phyloP scores from a whole-genome alignment of 2,329 filamentous ascomycete genomes.

The Colletotrichum horii region DNA sequence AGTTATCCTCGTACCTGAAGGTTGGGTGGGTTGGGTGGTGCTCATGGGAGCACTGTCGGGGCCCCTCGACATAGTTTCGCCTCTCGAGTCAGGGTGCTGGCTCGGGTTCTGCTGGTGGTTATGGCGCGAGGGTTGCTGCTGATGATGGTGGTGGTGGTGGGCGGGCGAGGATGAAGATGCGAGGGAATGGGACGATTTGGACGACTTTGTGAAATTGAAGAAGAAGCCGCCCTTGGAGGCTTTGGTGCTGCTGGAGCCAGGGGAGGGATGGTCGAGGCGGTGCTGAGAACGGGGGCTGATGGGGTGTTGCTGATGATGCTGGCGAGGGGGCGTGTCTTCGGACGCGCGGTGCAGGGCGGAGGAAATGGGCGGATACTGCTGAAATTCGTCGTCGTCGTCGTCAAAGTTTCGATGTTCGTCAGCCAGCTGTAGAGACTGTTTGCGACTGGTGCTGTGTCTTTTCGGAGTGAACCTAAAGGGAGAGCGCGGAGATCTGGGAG shows the following conservation, averaged over 20 bases:
- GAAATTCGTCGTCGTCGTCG: conserved; percentile 25
- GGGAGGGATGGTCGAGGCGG: conserved; percentile 27
- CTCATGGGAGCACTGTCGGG: conserved; percentile 32
- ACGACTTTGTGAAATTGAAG: conserved; percentile 55
- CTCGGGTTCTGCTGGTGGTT: conserved; percentile 25
- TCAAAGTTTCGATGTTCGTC: conserved; percentile 23
- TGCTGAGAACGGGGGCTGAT: conserved; percentile 28
- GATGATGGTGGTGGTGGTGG: conserved; percentile 20
- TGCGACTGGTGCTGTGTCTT: conserved; percentile 25
- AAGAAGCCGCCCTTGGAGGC: conserved; percentile 54
- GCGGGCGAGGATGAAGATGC: conserved; percentile 27
- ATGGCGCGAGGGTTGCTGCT: conserved; percentile 8
- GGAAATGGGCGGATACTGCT: conserved; percentile 31
- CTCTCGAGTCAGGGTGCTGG: conserved; percentile 40
- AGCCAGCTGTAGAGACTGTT: conserved; percentile 18
- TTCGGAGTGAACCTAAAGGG: conserved; percentile 50
- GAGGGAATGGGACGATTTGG: conserved; percentile 44
- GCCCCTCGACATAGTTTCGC: conserved; percentile 43
- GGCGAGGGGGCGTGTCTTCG: conserved; percentile 24
- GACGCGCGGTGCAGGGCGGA: conserved; percentile 28
- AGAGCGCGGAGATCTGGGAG: conserved; percentile 49
- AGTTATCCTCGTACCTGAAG: conserved; percentile 25
- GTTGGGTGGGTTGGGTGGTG: conserved; percentile 16
- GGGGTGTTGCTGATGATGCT: conserved; percentile 29
- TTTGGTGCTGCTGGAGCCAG: conserved; percentile 39